A percentile compares a stretch with the other conserved stretches of the same genome.
These are phyloP conservation scores for Chaetoceros tenuissimus DNA, from an alignment of 108 stramenopile species.

Conservation along the genomic window DNA sequence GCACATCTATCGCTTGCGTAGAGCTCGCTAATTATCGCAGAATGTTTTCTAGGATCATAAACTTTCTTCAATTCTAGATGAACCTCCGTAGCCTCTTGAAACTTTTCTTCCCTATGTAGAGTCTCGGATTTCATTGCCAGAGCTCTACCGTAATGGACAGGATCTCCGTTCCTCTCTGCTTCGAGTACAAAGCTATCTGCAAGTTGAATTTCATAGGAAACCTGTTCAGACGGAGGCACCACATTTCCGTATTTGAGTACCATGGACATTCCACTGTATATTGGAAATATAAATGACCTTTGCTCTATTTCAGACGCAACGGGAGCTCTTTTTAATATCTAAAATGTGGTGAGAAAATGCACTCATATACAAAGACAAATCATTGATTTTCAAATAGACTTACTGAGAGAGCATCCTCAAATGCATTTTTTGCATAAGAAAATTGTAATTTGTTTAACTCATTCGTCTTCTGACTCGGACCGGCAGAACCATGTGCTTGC, in stretches of 20 bases:
- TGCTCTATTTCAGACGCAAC: slow-evolving; percentile 15
- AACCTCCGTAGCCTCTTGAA: slow-evolving; percentile 35
- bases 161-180: slow-evolving; percentile 38
- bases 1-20: slow-evolving; percentile 54
- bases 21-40: slow-evolving; percentile 21
- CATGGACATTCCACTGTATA: slow-evolving; percentile 45
- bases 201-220: slow-evolving; percentile 33
- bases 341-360: background rate
- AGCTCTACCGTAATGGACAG: slow-evolving; percentile 49
- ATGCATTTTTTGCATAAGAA: no score
- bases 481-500: no score
- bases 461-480: no score
- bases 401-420: no score
- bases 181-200: slow-evolving; percentile 43
- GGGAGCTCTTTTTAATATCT: slow-evolving; percentile 16
- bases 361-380: no score
- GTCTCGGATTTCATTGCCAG: slow-evolving; percentile 46
- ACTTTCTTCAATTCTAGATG: slow-evolving; percentile 26
- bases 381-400: no score
- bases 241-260: slow-evolving; percentile 39
- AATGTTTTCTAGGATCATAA: slow-evolving; percentile 24
- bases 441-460: no score
- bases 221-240: slow-evolving; percentile 27
- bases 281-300: slow-evolving; percentile 53
- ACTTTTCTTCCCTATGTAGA: slow-evolving; percentile 30